Evolutionary conservation across 2,329 filamentous ascomycete species (phyloP).

Genomic region (Penicillium sp.): DNA sequence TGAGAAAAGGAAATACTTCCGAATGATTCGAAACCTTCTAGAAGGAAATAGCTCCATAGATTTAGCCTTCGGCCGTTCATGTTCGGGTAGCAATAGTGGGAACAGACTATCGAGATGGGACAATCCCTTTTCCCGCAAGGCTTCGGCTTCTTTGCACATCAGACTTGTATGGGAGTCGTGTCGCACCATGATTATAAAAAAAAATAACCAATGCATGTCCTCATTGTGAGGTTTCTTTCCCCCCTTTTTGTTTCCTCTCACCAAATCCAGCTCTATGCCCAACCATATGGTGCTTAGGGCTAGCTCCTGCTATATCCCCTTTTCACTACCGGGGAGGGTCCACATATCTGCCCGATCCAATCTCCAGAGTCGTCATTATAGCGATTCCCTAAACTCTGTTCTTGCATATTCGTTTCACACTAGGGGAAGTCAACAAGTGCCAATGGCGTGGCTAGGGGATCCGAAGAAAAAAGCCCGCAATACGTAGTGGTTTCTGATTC

Average conservation of each 20-base stretch:
- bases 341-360: constrained; percentile 12
- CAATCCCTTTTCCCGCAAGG: constrained; percentile 1
- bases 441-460: background rate
- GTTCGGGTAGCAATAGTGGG: constrained; percentile 24
- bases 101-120: constrained; percentile 22
- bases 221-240: background rate
- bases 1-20: background rate
- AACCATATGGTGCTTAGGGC: constrained; percentile 1
- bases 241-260: background rate
- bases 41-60: constrained; percentile 24
- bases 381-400: constrained; percentile 1
- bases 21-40: constrained; percentile 32
- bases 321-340: background rate
- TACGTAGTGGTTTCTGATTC: constrained; percentile 18
- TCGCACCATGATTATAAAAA: constrained; percentile 15
- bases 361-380: constrained; percentile 3
- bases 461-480: background rate
- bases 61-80: constrained; percentile 30
- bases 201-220: background rate
- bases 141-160: constrained; percentile 1
- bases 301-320: background rate
- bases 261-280: background rate
- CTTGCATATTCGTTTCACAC: constrained; percentile 13
- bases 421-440: background rate
- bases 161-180: constrained; percentile 2